phyloP scores from a whole-genome alignment of 441 rosid species.

The Melastoma candidum region DNA sequence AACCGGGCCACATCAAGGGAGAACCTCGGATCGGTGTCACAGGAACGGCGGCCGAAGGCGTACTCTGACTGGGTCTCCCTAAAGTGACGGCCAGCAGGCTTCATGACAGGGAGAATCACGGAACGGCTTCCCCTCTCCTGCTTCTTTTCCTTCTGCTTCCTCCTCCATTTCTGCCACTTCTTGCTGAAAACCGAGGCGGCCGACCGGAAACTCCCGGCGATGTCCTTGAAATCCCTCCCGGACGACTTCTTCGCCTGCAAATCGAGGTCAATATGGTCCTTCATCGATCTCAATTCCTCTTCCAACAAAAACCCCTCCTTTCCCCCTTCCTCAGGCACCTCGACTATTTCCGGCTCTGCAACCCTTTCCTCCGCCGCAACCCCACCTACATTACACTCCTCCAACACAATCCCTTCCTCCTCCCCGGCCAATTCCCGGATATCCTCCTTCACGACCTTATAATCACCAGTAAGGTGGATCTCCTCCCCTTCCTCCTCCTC shows the following conservation, averaged over 20 bases:
- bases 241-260: constrained; percentile 70
- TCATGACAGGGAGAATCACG: constrained; percentile 86
- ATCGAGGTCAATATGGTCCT: constrained; percentile 94
- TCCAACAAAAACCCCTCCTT: constrained; percentile 11
- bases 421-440: constrained; percentile 50
- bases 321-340: constrained; percentile 10
- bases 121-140: constrained; percentile 42
- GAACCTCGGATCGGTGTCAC: constrained; percentile 97
- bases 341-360: not conserved
- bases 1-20: constrained; percentile 74
- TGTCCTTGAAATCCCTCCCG: constrained; percentile 54
- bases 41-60: constrained; percentile 94
- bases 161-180: constrained; percentile 94
- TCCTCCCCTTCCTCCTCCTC: constrained; percentile 18
- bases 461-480: constrained; percentile 1
- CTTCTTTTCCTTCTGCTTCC: constrained; percentile 90
- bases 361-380: too few relatives aligned
- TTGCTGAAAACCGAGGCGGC: constrained; percentile 96
- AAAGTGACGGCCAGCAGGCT: constrained; percentile 84
- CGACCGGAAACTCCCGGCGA: constrained; percentile 90
- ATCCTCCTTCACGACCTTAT: constrained; percentile 32
- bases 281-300: constrained; percentile 74
- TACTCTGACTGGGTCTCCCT: constrained; percentile 97
- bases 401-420: constrained; percentile 11
- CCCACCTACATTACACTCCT: too few relatives aligned